Conservation (phyloP, 2,329 filamentous ascomycete species). For the Arthrobotrys musiformis region DNA sequence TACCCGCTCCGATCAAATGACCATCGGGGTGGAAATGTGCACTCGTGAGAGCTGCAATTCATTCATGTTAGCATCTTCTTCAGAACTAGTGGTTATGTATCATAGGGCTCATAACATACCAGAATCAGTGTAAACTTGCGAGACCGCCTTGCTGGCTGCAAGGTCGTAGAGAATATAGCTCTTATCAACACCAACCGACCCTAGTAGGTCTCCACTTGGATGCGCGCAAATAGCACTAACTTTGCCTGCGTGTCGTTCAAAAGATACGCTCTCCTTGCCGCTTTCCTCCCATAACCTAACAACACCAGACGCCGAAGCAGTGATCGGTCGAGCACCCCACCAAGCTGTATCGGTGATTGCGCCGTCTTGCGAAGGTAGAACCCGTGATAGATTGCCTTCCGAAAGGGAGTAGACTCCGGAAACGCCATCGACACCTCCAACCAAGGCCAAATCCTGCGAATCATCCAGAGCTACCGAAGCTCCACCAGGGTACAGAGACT, state of each 20-base stretch:
- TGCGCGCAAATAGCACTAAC: conserved; percentile 82
- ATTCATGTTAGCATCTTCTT: conserved; percentile 32
- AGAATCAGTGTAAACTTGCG: conserved; percentile 81
- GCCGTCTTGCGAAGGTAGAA: conserved; percentile 72
- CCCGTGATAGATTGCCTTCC: conserved; percentile 77
- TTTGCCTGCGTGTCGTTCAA: conserved; percentile 84
- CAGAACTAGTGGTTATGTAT: neutral
- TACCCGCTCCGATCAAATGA: conserved; percentile 88
- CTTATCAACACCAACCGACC: conserved; percentile 90
- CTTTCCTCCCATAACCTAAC: conserved; percentile 81
- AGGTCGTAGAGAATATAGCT: conserved; percentile 91
- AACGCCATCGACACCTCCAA: conserved; percentile 79
- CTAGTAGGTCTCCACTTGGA: conserved; percentile 82
- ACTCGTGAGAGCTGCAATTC: conserved; percentile 67
- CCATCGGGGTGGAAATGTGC: conserved; percentile 95
- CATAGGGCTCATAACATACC: conserved; percentile 70
- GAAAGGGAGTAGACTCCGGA: conserved; percentile 82
- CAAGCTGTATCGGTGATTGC: conserved; percentile 75
- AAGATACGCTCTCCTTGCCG: conserved; percentile 74
- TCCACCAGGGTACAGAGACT: conserved; percentile 71
- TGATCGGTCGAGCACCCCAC: conserved; percentile 75
- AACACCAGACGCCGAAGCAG: conserved; percentile 78
- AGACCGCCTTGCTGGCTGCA: conserved; percentile 73
- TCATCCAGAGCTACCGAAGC: conserved; percentile 70
- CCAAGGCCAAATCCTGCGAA: conserved; percentile 73